Percentiles rank a stretch among this genome's conserved stretches.
phyloP scores from a whole-genome alignment of 2,329 filamentous ascomycete species.

The Penicillium nordicum region DNA sequence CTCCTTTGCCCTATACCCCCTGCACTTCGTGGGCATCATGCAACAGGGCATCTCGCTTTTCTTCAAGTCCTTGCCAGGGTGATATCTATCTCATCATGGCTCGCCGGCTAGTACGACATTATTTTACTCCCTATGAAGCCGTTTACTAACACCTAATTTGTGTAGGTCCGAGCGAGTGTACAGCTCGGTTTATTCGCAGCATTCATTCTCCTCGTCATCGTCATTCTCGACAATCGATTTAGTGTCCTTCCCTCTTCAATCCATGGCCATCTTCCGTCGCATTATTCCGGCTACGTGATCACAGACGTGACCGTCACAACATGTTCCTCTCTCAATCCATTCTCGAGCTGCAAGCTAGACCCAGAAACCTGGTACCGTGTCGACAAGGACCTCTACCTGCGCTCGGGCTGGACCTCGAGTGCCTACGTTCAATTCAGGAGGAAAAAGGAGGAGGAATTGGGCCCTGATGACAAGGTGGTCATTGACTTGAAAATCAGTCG shows the following conservation, averaged over 20 bases:
- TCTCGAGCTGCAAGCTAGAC: constrained; percentile 74
- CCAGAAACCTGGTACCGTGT: constrained; percentile 72
- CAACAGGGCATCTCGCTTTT: constrained; percentile 27
- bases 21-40: constrained; percentile 28
- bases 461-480: constrained; percentile 70
- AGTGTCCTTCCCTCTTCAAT: constrained; percentile 79
- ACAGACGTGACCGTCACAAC: constrained; percentile 77
- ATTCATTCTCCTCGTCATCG: constrained; percentile 67
- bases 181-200: constrained; percentile 67
- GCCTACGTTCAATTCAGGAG: constrained; percentile 79
- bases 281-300: constrained; percentile 78
- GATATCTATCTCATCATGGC: constrained; percentile 37
- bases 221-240: constrained; percentile 85
- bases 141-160: constrained; percentile 1
- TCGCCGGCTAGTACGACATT: constrained; percentile 41
- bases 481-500: constrained; percentile 73
- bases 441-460: constrained; percentile 81
- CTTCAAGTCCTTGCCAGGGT: constrained; percentile 32
- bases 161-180: constrained; percentile 61
- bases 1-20: constrained; percentile 20
- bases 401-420: constrained; percentile 67
- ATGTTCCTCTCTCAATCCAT: constrained; percentile 71
- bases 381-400: constrained; percentile 84
- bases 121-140: background rate
- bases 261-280: constrained; percentile 80